A percentile compares a stretch with the other conserved stretches of the same genome.
Evolutionary conservation across 129 eudicot genomes (phyloP).

Genomic region (Saposhnikovia divaricata): DNA sequence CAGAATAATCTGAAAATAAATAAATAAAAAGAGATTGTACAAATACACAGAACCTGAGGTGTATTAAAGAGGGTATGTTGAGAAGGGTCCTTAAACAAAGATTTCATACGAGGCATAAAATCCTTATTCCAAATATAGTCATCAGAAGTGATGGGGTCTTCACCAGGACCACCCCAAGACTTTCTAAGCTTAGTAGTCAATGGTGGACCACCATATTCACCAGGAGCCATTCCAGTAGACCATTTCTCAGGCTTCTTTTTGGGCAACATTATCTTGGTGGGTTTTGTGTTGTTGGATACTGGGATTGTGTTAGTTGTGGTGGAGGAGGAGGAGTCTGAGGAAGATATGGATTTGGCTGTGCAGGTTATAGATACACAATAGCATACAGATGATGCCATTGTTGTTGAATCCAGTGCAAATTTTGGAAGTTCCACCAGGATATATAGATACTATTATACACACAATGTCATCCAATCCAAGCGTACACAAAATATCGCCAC

Average conservation of each 20-base stretch:
- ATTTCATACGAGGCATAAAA: constrained; percentile 75
- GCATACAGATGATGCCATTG: constrained; percentile 35
- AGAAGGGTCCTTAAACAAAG: constrained; percentile 34
- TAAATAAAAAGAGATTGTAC: background rate
- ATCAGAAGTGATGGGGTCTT: constrained; percentile 73
- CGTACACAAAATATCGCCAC: background rate
- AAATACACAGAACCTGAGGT: constrained; percentile 27
- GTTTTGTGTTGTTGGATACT: constrained; percentile 20
- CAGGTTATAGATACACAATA: constrained; percentile 43
- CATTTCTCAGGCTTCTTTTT: constrained; percentile 82
- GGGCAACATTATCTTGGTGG: constrained; percentile 82
- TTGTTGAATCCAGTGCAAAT: background rate
- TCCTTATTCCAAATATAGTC: constrained; percentile 81
- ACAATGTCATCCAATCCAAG: background rate
- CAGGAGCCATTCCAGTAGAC: constrained; percentile 93
- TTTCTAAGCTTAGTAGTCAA: constrained; percentile 79
- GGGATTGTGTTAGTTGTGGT: background rate
- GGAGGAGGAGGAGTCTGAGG: constrained; percentile 23
- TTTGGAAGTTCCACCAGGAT: background rate
- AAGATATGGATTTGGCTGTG: constrained; percentile 35
- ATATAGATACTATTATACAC: background rate
- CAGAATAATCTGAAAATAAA: background rate
- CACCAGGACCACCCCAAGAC: constrained; percentile 87
- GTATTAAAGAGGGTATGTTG: constrained; percentile 26
- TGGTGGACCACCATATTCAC: constrained; percentile 96